Evolutionary conservation across 1,284 basidiomycete genomes (phyloP).

Genomic region (Cystobasidium slooffiae): DNA sequence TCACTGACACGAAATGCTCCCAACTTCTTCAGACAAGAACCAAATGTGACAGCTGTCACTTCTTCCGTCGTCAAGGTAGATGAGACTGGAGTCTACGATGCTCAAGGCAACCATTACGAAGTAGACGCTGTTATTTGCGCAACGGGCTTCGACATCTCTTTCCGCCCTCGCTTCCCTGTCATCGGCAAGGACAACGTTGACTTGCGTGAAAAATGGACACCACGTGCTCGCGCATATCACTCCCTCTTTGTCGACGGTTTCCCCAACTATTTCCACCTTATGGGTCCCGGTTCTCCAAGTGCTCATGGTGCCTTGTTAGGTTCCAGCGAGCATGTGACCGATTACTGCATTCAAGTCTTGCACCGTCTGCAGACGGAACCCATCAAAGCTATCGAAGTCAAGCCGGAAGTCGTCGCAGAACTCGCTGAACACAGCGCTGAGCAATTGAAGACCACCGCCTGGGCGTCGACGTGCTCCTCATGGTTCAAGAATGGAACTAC

Average conservation of each 20-base stretch:
- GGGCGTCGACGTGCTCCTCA: constrained; percentile 38
- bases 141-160: constrained; percentile 45
- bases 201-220: constrained; percentile 40
- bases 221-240: constrained; percentile 35
- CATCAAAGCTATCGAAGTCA: constrained; percentile 43
- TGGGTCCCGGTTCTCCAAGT: constrained; percentile 39
- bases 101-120: constrained; percentile 41
- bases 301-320: constrained; percentile 39
- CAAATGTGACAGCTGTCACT: constrained; percentile 26
- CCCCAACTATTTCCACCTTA: constrained; percentile 33
- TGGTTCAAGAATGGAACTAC: constrained; percentile 44
- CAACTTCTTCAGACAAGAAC: constrained; percentile 12
- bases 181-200: constrained; percentile 39
- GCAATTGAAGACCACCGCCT: constrained; percentile 40
- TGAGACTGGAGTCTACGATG: constrained; percentile 37
- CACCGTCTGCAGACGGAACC: constrained; percentile 37
- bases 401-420: constrained; percentile 37
- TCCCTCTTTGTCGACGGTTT: constrained; percentile 32
- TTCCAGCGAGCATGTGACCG: constrained; percentile 32
- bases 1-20: background rate
- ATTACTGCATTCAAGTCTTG: constrained; percentile 40
- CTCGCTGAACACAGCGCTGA: constrained; percentile 35
- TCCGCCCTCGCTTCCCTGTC: constrained; percentile 37
- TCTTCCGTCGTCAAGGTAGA: constrained; percentile 21
- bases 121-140: constrained; percentile 43